A percentile compares a stretch with the other conserved stretches of the same genome.
phyloP scores from a whole-genome alignment of 2,329 filamentous ascomycete genomes.

The Helminthosporium solani region DNA sequence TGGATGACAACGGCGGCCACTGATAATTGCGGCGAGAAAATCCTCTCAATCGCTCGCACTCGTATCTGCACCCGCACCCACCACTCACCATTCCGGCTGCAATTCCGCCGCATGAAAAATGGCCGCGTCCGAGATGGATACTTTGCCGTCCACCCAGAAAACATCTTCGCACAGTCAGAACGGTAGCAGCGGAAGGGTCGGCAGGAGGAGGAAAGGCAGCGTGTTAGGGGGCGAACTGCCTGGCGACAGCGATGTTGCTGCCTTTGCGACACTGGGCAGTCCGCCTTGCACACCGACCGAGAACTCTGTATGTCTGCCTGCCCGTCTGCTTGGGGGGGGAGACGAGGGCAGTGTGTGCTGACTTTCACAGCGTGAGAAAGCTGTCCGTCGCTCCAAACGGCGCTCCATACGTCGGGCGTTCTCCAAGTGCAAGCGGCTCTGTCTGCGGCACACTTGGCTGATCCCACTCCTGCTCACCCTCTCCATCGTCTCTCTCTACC shows the following conservation, averaged over 20 bases:
- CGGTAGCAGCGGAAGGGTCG: constrained; percentile 16
- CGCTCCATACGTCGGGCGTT: constrained; percentile 48
- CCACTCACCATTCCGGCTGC: constrained; percentile 9
- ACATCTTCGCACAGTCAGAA: constrained; percentile 10
- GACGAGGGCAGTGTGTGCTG: constrained; percentile 6
- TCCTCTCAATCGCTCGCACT: too few species aligned
- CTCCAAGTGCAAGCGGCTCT: constrained; percentile 48
- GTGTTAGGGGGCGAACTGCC: constrained; percentile 54
- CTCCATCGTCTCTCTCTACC: constrained; percentile 67
- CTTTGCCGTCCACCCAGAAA: constrained; percentile 35
- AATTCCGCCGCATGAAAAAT: constrained; percentile 15
- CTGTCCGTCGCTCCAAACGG: constrained; percentile 47
- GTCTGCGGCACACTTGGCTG: constrained; percentile 60
- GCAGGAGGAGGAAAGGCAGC: constrained; percentile 48
- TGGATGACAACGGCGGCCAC: too few species aligned
- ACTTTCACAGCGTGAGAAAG: constrained; percentile 23
- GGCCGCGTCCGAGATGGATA: constrained; percentile 24
- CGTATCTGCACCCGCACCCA: neutral
- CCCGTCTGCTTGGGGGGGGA: neutral
- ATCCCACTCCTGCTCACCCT: constrained; percentile 68
- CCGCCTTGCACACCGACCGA: constrained; percentile 20
- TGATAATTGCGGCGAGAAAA: too few species aligned
- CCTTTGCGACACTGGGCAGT: constrained; percentile 49
- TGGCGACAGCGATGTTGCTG: constrained; percentile 54
- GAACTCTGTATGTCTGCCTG: constrained; percentile 19